Evolutionary conservation across 108 stramenopile genomes (phyloP).

Genomic region (Poteriospumella lacustris): DNA sequence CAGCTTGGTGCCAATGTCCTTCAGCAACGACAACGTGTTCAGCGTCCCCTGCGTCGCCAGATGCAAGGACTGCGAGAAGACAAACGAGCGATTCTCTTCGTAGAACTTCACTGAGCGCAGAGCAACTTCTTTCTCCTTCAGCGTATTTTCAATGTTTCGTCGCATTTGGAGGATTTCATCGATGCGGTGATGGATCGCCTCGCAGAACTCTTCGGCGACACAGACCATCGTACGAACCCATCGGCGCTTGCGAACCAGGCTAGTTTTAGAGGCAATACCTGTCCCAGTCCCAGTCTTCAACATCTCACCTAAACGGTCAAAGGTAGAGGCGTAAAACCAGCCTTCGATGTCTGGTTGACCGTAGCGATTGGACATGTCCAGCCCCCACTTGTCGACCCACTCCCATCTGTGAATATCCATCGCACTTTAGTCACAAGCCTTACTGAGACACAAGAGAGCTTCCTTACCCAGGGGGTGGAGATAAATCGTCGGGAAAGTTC

Average conservation of each 20-base stretch:
- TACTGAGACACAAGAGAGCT: background rate
- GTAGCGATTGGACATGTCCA: background rate
- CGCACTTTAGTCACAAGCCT: background rate
- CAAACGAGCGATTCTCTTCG: background rate
- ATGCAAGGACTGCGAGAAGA: slow-evolving; percentile 4
- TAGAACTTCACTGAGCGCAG: background rate
- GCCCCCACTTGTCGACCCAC: background rate
- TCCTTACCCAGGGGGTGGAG: background rate
- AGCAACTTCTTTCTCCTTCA: background rate
- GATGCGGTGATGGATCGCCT: background rate
- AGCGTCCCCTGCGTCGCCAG: background rate
- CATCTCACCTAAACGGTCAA: background rate
- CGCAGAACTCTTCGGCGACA: background rate
- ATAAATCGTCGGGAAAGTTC: background rate
- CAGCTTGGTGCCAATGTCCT: background rate
- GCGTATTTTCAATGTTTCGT: background rate
- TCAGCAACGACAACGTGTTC: background rate
- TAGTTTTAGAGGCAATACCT: background rate
- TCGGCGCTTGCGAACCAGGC: slow-evolving; percentile 3
- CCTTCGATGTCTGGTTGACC: background rate
- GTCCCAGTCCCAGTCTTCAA: background rate
- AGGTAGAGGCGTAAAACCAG: background rate
- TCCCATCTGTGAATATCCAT: background rate
- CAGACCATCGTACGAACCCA: background rate
- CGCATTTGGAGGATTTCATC: background rate